Conservation (phyloP, 2,329 filamentous ascomycete genomes). For the Sclerotinia spermophila region DNA sequence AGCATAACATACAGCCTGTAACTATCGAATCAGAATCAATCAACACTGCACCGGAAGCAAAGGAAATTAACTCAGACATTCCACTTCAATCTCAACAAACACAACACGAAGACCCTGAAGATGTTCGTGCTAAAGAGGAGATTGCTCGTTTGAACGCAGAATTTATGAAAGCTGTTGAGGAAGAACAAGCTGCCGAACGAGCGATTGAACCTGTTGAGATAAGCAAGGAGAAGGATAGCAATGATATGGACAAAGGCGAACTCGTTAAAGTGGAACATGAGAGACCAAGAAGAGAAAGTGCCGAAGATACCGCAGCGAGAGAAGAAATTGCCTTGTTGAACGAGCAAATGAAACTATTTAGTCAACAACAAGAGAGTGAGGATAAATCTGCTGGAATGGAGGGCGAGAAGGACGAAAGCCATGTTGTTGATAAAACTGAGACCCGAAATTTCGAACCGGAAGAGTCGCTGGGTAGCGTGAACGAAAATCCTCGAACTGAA, state of each 20-base stretch:
- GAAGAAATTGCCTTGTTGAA: constrained; percentile 7
- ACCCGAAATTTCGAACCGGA: neutral
- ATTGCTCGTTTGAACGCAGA: constrained; percentile 31
- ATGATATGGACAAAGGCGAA: neutral
- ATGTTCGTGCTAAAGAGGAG: constrained; percentile 31
- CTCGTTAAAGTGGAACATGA: neutral
- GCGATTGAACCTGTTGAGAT: neutral
- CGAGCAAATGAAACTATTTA: neutral
- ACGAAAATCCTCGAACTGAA: neutral
- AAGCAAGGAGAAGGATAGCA: neutral
- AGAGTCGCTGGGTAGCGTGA: neutral
- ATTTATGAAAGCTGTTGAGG: constrained; percentile 24
- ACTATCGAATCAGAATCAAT: neutral
- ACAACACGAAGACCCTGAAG: constrained; percentile 25
- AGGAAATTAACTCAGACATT: neutral
- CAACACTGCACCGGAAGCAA: neutral
- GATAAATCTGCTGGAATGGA: neutral
- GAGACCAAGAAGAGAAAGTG: neutral
- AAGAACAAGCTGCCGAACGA: constrained; percentile 8
- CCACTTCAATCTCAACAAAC: neutral
- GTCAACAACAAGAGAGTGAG: neutral
- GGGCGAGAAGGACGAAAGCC: neutral
- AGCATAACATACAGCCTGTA: neutral
- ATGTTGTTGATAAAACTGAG: neutral
- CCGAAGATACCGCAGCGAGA: neutral